Evolutionary conservation across 2,329 filamentous ascomycete species (phyloP).

Genomic region (Fusarium buxicola): DNA sequence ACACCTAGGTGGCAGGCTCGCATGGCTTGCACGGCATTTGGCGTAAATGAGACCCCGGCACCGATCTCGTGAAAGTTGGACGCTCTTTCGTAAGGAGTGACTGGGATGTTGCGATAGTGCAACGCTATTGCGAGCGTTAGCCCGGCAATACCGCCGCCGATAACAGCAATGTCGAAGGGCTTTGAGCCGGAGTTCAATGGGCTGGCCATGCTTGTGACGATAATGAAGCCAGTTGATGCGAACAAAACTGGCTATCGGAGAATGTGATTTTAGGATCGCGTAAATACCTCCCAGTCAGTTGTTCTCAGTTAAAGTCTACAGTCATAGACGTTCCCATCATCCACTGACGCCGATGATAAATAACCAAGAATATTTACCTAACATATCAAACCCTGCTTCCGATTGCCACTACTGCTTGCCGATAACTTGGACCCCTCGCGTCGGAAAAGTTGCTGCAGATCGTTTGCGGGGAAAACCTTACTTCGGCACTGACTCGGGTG

Average conservation of each 20-base stretch:
- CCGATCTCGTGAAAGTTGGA: constrained; percentile 58
- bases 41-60: constrained; percentile 63
- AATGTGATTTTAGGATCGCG: no score
- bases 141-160: constrained; percentile 65
- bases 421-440: no score
- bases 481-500: constrained; percentile 10
- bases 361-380: background rate
- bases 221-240: background rate
- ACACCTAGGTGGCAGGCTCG: constrained; percentile 52
- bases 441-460: background rate
- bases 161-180: constrained; percentile 55
- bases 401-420: constrained; percentile 13
- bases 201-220: background rate
- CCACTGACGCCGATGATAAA: no score
- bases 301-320: no score
- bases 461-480: constrained; percentile 23
- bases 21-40: constrained; percentile 63
- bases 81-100: constrained; percentile 61
- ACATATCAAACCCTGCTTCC: constrained; percentile 18
- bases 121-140: constrained; percentile 61
- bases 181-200: constrained; percentile 20
- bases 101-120: constrained; percentile 55
- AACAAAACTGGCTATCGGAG: no score
- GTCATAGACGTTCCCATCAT: constrained; percentile 20
- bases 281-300: no score